phyloP scores from a whole-genome alignment of 139 green algal species.

The Asterochloris erici region DNA sequence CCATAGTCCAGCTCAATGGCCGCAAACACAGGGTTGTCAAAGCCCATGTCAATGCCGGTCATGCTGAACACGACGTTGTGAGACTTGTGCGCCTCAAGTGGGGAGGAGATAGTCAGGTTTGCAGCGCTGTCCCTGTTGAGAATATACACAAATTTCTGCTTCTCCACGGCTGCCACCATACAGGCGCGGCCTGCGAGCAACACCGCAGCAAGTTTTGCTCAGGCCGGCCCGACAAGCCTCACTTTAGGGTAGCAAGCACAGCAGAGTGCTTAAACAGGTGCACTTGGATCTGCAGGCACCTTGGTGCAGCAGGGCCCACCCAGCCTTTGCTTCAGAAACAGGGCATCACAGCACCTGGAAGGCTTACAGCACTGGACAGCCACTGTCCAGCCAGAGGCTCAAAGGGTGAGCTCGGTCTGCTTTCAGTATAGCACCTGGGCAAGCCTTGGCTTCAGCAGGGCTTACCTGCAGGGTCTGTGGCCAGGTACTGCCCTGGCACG shows the following conservation, averaged over 20 bases:
- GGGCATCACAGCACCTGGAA: too few relatives aligned
- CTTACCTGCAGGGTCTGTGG: conserved; percentile 65
- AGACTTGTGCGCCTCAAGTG: conserved; percentile 96
- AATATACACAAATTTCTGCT: conserved; percentile 99
- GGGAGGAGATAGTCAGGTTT: conserved; percentile 95
- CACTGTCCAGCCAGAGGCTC: too few relatives aligned
- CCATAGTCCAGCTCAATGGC: conserved; percentile 97
- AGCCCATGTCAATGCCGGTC: conserved; percentile 89
- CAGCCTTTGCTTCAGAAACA: too few relatives aligned
- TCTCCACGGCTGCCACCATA: conserved; percentile 94
- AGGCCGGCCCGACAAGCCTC: too few relatives aligned
- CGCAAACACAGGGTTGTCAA: conserved; percentile 98
- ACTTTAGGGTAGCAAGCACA: too few relatives aligned
- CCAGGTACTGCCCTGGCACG: conserved; percentile 93
- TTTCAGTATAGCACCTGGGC: too few relatives aligned
- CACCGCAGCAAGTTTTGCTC: conserved; percentile 33
- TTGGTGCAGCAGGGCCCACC: too few relatives aligned
- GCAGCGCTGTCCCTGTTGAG: conserved; percentile 92
- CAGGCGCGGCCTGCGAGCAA: conserved; percentile 68
- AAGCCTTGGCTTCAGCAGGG: too few relatives aligned
- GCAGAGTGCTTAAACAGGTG: too few relatives aligned
- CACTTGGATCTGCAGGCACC: too few relatives aligned
- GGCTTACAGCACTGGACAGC: too few relatives aligned
- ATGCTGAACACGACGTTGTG: conserved; percentile 83
- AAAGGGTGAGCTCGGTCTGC: too few relatives aligned